Evolutionary conservation across 495 filamentous ascomycete species (phyloP), one percentile per base, ranked within the genome.

Genomic region (Daldinia childiae): DNA sequence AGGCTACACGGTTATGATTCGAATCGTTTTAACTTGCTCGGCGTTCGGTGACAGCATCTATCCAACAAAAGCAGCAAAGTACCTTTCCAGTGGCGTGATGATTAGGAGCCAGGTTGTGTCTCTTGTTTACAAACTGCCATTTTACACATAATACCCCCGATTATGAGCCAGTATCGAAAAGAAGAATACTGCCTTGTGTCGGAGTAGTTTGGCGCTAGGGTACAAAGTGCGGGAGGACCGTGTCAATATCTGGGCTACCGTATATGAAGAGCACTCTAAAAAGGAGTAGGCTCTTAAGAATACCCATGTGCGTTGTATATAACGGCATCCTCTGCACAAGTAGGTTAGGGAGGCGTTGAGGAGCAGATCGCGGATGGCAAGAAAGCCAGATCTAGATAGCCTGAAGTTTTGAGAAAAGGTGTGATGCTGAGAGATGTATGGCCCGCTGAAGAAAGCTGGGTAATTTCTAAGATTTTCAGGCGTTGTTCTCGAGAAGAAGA

Each of bases 291-390:
- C 50, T 69, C 56, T 54, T n/a, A 19, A 54, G 32, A 45, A 38
- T 41, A 66, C 26, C 32, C 43, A 62, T 59, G 27, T 69, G 58
- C 62, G 17, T 57, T 69, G 71, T 73, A 73, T 60, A 73, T 73
- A 69, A 50, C 24, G 17, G 30, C 27, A 34, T 30, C 34, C 57
- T 59, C 54, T 55, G 38, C 51, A 63, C 41, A 59, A 38, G 58
- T 29, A 24, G 29, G 15, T 11, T 15, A 36, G 34, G 58, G n/a
- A 51, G 17, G 39, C 14, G 24, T 24, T 29, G 14, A 48, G 3
- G 38, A 48, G 38, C 41, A 19, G 29, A 11, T 27, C 17, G 26
- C 32, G 29, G 55, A 51, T 12, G 60, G 45, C 24, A 29, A 43
- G 48, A 11, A 61, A 45, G 57, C 38, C 56, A 50, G 45, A 56